Conservation (phyloP, 371 early-diverging fungal genomes). For the Nematocida ironsii region DNA sequence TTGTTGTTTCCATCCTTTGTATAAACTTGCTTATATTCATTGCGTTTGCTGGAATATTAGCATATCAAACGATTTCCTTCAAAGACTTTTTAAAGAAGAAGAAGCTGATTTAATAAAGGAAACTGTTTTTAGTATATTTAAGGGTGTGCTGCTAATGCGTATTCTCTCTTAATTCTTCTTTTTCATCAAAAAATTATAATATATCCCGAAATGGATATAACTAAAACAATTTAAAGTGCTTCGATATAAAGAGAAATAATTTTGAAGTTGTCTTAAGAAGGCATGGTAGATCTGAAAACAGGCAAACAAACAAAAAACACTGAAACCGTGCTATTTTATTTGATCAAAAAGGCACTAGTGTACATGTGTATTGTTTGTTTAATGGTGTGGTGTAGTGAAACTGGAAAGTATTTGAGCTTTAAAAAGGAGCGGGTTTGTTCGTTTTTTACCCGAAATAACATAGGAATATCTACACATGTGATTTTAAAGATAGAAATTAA, state of each 20-base stretch:
- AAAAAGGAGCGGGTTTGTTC: slow-evolving; percentile 25
- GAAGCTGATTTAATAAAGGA: slow-evolving; percentile 67
- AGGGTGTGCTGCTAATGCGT: no score
- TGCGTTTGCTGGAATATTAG: slow-evolving; percentile 63
- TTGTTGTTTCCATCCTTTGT: slow-evolving; percentile 62
- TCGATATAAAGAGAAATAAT: no score
- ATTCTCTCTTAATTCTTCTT: no score
- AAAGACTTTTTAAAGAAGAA: slow-evolving; percentile 70
- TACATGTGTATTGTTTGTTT: slow-evolving; percentile 12
- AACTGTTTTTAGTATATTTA: no score
- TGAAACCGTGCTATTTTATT: not conserved
- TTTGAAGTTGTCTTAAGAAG: no score
- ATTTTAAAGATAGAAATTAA: slow-evolving; percentile 1
- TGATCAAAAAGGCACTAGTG: not conserved
- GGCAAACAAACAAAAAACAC: no score
- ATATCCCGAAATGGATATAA: no score
- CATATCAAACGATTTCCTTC: slow-evolving; percentile 63
- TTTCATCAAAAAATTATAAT: no score
- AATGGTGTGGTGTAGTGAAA: slow-evolving; percentile 29
- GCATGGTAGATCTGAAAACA: no score
- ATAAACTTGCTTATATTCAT: slow-evolving; percentile 64
- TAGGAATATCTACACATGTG: not conserved
- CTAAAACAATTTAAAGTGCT: no score
- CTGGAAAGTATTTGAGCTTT: slow-evolving; percentile 10
- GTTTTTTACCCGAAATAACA: slow-evolving; percentile 35